Conservation (phyloP, 225 moss, liverwort and hornwort genomes). For the Polytrichum commune region DNA sequence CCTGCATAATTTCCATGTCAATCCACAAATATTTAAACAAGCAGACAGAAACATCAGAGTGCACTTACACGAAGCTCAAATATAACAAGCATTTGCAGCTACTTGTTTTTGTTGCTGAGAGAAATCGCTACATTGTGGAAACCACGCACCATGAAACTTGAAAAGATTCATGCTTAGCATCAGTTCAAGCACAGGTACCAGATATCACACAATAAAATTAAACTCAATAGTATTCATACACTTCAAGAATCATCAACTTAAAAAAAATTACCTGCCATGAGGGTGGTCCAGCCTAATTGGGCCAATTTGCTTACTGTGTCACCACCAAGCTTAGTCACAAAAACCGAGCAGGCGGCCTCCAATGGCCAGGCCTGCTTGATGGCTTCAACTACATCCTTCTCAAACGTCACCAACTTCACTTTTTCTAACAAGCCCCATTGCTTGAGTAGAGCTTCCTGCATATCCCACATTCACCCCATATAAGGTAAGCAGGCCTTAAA, state of each 20-base stretch:
- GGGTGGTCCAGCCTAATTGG: slow-evolving; percentile 34
- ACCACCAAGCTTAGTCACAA: slow-evolving; percentile 29
- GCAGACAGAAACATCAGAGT: no score
- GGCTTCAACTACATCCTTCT: slow-evolving; percentile 26
- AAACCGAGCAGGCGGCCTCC: slow-evolving; percentile 36
- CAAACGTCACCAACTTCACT: slow-evolving; percentile 32
- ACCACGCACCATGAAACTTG: not conserved
- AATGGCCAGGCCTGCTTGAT: slow-evolving; percentile 44
- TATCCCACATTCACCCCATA: slow-evolving; percentile 1
- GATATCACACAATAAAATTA: not conserved
- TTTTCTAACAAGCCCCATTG: slow-evolving; percentile 39
- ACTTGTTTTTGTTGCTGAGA: not conserved
- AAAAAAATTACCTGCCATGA: slow-evolving; percentile 24
- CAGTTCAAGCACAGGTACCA: not conserved
- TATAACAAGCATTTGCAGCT: not conserved
- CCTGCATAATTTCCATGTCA: slow-evolving; percentile 23
- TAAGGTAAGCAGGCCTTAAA: no score
- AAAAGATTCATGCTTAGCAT: not conserved
- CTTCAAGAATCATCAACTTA: not conserved
- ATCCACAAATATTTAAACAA: no score
- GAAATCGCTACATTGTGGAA: not conserved
- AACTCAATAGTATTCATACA: not conserved
- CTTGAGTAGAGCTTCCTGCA: slow-evolving; percentile 50
- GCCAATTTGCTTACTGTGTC: slow-evolving; percentile 14
- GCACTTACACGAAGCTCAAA: no score